Percentiles rank a stretch among this genome's conserved stretches.
Evolutionary conservation across 345 rosid genomes (phyloP).

Genomic region (Gossypium stocksii): DNA sequence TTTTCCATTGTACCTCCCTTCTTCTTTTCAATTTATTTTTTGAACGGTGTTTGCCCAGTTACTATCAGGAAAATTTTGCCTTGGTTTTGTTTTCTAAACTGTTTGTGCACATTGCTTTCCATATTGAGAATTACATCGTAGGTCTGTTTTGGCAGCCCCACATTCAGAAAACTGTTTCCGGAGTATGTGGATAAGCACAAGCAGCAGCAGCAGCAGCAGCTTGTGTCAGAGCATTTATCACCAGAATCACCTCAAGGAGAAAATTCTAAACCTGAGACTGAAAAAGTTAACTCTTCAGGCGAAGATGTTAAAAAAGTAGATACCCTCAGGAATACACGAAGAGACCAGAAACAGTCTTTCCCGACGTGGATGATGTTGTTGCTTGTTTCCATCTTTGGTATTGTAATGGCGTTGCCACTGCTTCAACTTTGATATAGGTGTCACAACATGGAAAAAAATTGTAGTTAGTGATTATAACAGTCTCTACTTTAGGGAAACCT

Average conservation of each 20-base stretch:
- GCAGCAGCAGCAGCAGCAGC: slow-evolving; percentile 64
- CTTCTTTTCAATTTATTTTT: background rate
- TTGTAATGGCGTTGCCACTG: slow-evolving; percentile 94
- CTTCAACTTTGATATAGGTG: slow-evolving; percentile 61
- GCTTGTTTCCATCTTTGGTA: slow-evolving; percentile 79
- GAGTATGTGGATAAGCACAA: slow-evolving; percentile 81
- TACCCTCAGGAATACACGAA: slow-evolving; percentile 25
- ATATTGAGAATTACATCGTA: background rate
- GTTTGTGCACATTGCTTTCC: background rate
- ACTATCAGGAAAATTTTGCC: background rate
- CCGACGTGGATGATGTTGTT: slow-evolving; percentile 86
- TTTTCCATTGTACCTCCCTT: background rate
- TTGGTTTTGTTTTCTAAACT: slow-evolving; percentile 1
- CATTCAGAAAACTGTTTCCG: slow-evolving; percentile 84
- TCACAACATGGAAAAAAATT: slow-evolving; percentile 1
- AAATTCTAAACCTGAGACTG: slow-evolving; percentile 22
- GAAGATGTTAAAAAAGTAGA: slow-evolving; percentile 33
- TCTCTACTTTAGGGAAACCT: background rate
- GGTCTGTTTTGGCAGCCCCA: slow-evolving; percentile 43
- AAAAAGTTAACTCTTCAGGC: slow-evolving; percentile 31
- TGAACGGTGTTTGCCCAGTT: background rate
- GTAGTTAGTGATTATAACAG: slow-evolving; percentile 22
- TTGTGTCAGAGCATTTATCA: slow-evolving; percentile 33
- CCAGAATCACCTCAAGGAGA: slow-evolving; percentile 42
- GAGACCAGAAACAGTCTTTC: slow-evolving; percentile 57